phyloP scores from a whole-genome alignment of 805 yeast species.

The Debaryomyces castellii region DNA sequence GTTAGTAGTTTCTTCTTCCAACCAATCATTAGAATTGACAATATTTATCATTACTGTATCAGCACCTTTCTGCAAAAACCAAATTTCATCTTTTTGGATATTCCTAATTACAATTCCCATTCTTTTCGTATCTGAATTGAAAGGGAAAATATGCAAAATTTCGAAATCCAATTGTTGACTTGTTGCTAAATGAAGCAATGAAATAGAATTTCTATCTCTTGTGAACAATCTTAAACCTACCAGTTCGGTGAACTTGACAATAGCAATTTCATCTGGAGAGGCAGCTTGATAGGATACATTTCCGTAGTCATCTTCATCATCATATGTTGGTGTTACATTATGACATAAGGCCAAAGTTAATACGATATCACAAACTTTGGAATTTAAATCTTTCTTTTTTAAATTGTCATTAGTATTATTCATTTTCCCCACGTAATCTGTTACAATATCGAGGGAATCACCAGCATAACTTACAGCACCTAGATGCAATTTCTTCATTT shows the following conservation, averaged over 20 bases:
- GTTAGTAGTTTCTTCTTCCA: conserved; percentile 94
- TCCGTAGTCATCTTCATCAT: conserved; percentile 64
- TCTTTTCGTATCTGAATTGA: conserved; percentile 91
- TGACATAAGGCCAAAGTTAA: conserved; percentile 91
- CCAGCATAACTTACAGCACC: conserved; percentile 92
- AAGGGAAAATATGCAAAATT: conserved; percentile 85
- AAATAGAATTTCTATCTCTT: conserved; percentile 78
- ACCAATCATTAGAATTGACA: conserved; percentile 88
- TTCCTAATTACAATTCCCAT: conserved; percentile 89
- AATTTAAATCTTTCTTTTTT: conserved; percentile 65
- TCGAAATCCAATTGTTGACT: conserved; percentile 56
- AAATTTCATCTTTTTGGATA: conserved; percentile 58
- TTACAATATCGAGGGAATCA: conserved; percentile 87
- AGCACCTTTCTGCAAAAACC: conserved; percentile 94
- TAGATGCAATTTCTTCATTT: conserved; percentile 84
- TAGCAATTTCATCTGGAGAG: conserved; percentile 97
- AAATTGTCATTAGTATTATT: conserved; percentile 21
- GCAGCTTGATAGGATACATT: conserved; percentile 85
- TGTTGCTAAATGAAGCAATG: conserved; percentile 62
- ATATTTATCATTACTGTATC: conserved; percentile 88
- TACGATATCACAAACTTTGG: conserved; percentile 76
- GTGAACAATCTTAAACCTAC: conserved; percentile 80
- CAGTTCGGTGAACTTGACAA: conserved; percentile 83
- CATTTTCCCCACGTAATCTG: conserved; percentile 54
- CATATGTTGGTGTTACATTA: conserved; percentile 89